These are phyloP conservation scores for Rhodomyrtus psidioides DNA, from an alignment of 441 rosid genomes.

Conservation along the genomic window DNA sequence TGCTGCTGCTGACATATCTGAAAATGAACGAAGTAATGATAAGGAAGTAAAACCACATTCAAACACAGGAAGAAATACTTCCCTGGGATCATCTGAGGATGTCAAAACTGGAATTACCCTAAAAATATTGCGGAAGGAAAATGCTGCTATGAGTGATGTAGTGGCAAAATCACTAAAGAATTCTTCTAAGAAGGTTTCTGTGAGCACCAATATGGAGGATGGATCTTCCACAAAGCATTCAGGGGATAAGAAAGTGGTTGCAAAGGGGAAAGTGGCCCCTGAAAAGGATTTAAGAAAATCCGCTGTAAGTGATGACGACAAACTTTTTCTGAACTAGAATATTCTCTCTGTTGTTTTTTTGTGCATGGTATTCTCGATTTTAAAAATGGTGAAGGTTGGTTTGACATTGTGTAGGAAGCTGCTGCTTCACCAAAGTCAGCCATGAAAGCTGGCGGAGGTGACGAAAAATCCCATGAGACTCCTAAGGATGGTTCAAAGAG, in stretches of 20 bases:
- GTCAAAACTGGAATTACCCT: slow-evolving; percentile 25
- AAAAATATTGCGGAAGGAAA: slow-evolving; percentile 45
- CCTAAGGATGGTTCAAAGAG: slow-evolving; percentile 55
- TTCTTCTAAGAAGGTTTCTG: slow-evolving; percentile 44
- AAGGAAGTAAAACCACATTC: slow-evolving; percentile 44
- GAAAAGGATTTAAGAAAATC: slow-evolving; percentile 36
- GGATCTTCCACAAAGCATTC: slow-evolving; percentile 32
- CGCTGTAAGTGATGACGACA: slow-evolving; percentile 43
- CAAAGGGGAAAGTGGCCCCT: slow-evolving; percentile 22
- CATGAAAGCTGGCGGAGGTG: slow-evolving; percentile 40
- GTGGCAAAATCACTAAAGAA: slow-evolving; percentile 46
- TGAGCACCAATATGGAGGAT: slow-evolving; percentile 32
- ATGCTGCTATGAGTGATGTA: slow-evolving; percentile 29
- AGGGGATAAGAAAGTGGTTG: slow-evolving; percentile 49
- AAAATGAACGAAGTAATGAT: slow-evolving; percentile 44
- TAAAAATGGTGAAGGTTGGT: not conserved
- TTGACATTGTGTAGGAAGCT: slow-evolving; percentile 37
- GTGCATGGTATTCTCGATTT: not conserved
- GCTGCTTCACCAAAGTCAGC: slow-evolving; percentile 47
- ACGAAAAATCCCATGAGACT: slow-evolving; percentile 39
- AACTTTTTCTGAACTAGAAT: slow-evolving; percentile 22
- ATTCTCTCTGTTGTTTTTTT: not conserved
- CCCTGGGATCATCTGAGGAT: slow-evolving; percentile 30
- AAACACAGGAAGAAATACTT: slow-evolving; percentile 34
- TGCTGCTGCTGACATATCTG: slow-evolving; percentile 33